Evolutionary conservation across 164 flowering plant species (phyloP).

Genomic region (Akebia trifoliata): DNA sequence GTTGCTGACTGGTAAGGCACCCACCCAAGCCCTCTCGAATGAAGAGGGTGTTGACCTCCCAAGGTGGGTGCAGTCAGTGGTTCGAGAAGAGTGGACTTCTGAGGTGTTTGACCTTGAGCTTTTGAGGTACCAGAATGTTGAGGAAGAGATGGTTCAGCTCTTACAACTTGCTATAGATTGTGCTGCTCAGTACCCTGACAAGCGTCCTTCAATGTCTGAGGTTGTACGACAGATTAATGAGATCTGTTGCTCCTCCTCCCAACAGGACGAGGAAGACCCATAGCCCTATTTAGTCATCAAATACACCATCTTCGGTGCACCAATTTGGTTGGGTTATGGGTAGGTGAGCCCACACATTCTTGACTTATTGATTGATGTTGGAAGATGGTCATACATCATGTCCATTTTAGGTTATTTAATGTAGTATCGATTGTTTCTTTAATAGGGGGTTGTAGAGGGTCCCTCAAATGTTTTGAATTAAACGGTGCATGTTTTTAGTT

Average conservation of each 20-base stretch:
- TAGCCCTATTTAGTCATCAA: conserved; percentile 11
- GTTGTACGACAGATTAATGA: conserved; percentile 54
- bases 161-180: conserved; percentile 71
- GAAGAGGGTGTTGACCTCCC: conserved; percentile 89
- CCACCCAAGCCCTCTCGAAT: conserved; percentile 50
- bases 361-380: too few relatives aligned
- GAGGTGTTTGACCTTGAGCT: conserved; percentile 84
- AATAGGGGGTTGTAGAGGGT: too few relatives aligned
- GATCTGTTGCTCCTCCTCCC: conserved; percentile 32
- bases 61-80: conserved; percentile 86
- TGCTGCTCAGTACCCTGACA: conserved; percentile 60
- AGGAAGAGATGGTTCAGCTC: conserved; percentile 78
- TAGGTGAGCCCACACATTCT: too few relatives aligned
- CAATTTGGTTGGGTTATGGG: conserved; percentile 9
- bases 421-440: too few relatives aligned
- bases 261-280: conserved; percentile 18
- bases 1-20: conserved; percentile 77
- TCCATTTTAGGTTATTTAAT: too few relatives aligned
- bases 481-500: too few relatives aligned
- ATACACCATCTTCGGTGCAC: too few relatives aligned
- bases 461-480: too few relatives aligned
- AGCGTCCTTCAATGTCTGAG: conserved; percentile 64
- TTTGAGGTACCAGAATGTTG: conserved; percentile 63
- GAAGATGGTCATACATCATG: too few relatives aligned
- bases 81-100: conserved; percentile 65